Percentiles rank a stretch among this genome's conserved stretches.
phyloP scores from a whole-genome alignment of 805 yeast species.

The Sugiyamaella valdiviana region DNA sequence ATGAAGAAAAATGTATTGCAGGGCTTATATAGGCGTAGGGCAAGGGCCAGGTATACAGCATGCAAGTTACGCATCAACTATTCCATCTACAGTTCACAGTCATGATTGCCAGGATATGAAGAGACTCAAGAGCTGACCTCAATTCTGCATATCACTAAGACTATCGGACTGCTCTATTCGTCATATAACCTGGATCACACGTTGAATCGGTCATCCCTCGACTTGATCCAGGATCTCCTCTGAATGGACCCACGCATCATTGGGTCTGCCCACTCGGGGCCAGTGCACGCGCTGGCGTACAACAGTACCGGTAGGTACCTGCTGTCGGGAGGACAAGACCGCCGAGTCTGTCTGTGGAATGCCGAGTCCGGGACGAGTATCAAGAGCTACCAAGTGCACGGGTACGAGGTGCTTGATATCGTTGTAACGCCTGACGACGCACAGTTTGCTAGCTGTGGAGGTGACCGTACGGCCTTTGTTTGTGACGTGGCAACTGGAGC shows the following conservation, averaged over 20 bases:
- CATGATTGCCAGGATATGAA: too few species aligned
- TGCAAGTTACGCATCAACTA: too few species aligned
- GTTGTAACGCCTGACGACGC: constrained; percentile 24
- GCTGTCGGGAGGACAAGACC: constrained; percentile 30
- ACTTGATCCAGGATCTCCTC: too few species aligned
- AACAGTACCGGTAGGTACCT: constrained; percentile 26
- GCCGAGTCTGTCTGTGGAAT: constrained; percentile 26
- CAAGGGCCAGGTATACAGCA: too few species aligned
- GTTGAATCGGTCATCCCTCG: too few species aligned
- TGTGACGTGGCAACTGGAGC: constrained; percentile 30
- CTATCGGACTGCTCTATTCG: too few species aligned
- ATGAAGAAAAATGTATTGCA: neutral
- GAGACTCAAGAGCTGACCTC: too few species aligned
- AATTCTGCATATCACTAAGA: too few species aligned
- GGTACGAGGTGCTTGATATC: constrained; percentile 29
- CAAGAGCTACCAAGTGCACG: constrained; percentile 23
- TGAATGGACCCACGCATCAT: neutral
- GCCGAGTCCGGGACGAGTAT: constrained; percentile 19
- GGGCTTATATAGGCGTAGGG: neutral
- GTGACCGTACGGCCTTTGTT: constrained; percentile 27
- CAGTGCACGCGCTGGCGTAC: constrained; percentile 26
- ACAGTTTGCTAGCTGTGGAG: constrained; percentile 30
- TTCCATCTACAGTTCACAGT: too few species aligned
- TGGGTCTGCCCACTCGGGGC: constrained; percentile 17
- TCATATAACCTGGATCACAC: too few species aligned